A percentile compares a stretch with the other conserved stretches of the same genome.
These are phyloP conservation scores for Phytopythium kandeliae DNA, from an alignment of 352 stramenopile species.

Conservation along the genomic window DNA sequence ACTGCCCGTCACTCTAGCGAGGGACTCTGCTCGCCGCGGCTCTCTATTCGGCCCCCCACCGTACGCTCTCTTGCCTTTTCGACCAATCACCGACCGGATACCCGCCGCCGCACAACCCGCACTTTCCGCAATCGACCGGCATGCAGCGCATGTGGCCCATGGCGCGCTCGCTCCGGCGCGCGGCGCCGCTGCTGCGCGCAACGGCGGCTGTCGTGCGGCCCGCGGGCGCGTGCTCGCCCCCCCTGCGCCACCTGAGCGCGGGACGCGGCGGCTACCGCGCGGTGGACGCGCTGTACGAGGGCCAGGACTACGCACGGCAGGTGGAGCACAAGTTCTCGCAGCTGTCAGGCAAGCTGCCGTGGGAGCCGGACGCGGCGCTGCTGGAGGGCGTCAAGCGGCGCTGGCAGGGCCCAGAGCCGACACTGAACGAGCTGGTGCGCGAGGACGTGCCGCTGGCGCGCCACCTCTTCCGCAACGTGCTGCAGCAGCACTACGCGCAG, in stretches of 20 bases:
- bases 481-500: conserved; percentile 71
- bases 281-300: conserved; percentile 60
- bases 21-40: neutral
- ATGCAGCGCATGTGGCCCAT: conserved; percentile 14
- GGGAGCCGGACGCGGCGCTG: conserved; percentile 62
- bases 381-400: conserved; percentile 46
- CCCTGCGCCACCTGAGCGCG: conserved; percentile 4
- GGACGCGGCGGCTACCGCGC: conserved; percentile 7
- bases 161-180: neutral
- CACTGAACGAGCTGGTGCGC: conserved; percentile 77
- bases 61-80: too few relatives aligned
- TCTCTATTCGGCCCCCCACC: too few relatives aligned
- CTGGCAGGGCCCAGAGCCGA: conserved; percentile 56
- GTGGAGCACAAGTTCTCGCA: conserved; percentile 77
- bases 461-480: conserved; percentile 72
- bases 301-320: conserved; percentile 57
- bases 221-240: too few relatives aligned
- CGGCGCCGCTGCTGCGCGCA: neutral
- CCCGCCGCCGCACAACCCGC: conserved; percentile 2
- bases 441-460: conserved; percentile 66
- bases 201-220: too few relatives aligned
- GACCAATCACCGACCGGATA: neutral
- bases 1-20: neutral
- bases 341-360: conserved; percentile 68
- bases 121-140: neutral